phyloP scores from a whole-genome alignment of 139 green algal species.

The Micractinium conductrix region DNA sequence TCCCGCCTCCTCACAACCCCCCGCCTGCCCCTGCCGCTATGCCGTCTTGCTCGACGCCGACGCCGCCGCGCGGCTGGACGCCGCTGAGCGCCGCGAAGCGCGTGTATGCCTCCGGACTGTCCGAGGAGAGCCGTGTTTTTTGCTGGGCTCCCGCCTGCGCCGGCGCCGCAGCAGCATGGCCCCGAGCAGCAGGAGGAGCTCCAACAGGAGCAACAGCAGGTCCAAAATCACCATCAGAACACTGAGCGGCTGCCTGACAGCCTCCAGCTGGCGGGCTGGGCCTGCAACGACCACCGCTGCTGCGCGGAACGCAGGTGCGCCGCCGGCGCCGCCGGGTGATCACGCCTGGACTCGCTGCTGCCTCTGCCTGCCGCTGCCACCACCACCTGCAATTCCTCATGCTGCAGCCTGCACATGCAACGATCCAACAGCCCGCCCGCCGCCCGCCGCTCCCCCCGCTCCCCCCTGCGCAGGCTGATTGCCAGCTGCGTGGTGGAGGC shows the following conservation, averaged over 20 bases:
- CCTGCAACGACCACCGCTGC: constrained; percentile 22
- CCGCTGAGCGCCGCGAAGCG: constrained; percentile 14
- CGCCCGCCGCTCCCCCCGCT: not conserved
- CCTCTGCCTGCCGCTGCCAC: not conserved
- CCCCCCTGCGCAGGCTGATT: constrained; percentile 53
- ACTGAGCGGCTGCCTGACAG: not conserved
- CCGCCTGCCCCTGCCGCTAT: not conserved
- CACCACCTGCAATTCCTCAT: too few relatives aligned
- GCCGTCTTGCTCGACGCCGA: not conserved
- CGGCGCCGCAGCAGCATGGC: not conserved
- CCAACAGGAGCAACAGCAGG: constrained; percentile 11
- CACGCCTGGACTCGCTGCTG: not conserved
- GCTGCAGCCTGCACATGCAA: not conserved
- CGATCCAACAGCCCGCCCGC: not conserved
- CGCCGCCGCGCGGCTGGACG: constrained; percentile 3
- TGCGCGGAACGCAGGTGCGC: constrained; percentile 29
- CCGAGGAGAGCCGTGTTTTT: constrained; percentile 33
- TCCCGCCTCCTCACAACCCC: not conserved
- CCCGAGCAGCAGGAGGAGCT: not conserved
- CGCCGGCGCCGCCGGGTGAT: too few relatives aligned
- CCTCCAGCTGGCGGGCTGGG: not conserved
- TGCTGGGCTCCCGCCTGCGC: not conserved
- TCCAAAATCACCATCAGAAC: constrained; percentile 1
- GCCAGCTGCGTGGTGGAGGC: constrained; percentile 54
- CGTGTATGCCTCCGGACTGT: constrained; percentile 3